Conservation (phyloP, 164 flowering plant species). For the Amborella trichopoda region DNA sequence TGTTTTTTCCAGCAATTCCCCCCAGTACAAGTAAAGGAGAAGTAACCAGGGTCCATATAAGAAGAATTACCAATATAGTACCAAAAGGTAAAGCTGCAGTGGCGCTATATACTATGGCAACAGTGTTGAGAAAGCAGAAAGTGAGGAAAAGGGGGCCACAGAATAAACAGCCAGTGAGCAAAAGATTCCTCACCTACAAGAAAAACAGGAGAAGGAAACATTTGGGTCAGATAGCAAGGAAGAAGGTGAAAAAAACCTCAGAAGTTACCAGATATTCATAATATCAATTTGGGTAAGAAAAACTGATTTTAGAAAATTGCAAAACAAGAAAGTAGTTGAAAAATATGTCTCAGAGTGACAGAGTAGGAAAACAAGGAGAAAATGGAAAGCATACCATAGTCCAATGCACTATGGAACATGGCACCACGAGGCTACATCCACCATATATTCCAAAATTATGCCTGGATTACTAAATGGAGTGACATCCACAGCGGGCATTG, state of each 20-base stretch:
- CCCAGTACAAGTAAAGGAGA: slow-evolving; percentile 23
- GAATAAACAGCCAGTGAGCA: slow-evolving; percentile 18
- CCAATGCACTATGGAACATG: too few relatives aligned
- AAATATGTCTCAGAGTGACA: too few relatives aligned
- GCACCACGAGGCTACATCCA: too few relatives aligned
- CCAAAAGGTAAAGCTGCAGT: slow-evolving; percentile 25
- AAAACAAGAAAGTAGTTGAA: too few relatives aligned
- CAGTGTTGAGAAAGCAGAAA: slow-evolving; percentile 22
- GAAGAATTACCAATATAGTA: slow-evolving; percentile 22
- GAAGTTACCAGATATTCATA: too few relatives aligned
- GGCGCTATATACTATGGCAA: slow-evolving; percentile 21
- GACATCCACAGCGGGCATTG: too few relatives aligned
- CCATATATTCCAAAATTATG: too few relatives aligned
- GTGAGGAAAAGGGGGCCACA: slow-evolving; percentile 21
- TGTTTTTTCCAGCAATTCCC: slow-evolving; percentile 24
- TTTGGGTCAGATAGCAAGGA: neutral
- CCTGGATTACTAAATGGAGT: too few relatives aligned
- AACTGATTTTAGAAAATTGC: too few relatives aligned
- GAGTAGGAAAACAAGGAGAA: too few relatives aligned
- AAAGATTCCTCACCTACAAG: slow-evolving; percentile 18
- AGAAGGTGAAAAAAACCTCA: neutral
- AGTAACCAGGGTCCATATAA: slow-evolving; percentile 21
- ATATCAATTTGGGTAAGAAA: too few relatives aligned
- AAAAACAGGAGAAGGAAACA: neutral
- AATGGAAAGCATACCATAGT: too few relatives aligned